A percentile compares a stretch with the other conserved stretches of the same genome.
These are phyloP conservation scores for Kurtzmaniella natalensis DNA, from an alignment of 1,139 yeast species.

Conservation along the genomic window DNA sequence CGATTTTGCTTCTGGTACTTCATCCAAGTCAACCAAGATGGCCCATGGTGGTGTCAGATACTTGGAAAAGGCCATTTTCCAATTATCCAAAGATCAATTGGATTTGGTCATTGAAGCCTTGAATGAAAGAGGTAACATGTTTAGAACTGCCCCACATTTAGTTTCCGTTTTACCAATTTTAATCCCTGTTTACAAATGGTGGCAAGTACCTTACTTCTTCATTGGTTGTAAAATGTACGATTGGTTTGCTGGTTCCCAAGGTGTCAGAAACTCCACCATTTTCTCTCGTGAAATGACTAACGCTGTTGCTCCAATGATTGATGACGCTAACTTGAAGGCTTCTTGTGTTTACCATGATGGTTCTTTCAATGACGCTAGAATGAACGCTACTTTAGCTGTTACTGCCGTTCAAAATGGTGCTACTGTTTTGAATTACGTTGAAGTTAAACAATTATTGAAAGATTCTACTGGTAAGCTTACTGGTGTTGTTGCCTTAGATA, in stretches of 20 bases:
- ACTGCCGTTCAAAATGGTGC: conserved; percentile 89
- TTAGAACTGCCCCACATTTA: conserved; percentile 91
- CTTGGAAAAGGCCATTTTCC: conserved; percentile 91
- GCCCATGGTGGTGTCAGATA: conserved; percentile 98
- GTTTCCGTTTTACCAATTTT: conserved; percentile 84
- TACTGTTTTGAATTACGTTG: conserved; percentile 81
- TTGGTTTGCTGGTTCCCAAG: conserved; percentile 86
- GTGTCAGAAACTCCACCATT: conserved; percentile 74
- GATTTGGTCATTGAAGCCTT: conserved; percentile 92
- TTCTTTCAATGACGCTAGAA: conserved; percentile 86
- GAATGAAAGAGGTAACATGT: conserved; percentile 84
- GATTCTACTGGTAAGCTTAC: conserved; percentile 52
- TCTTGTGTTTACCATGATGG: conserved; percentile 95
- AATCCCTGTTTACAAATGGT: conserved; percentile 92
- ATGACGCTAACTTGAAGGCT: conserved; percentile 75
- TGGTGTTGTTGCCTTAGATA: conserved; percentile 76
- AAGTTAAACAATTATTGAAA: conserved; percentile 73
- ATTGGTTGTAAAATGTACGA: conserved; percentile 91
- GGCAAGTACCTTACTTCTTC: conserved; percentile 95
- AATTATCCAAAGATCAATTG: conserved; percentile 84
- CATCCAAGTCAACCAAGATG: conserved; percentile 93
- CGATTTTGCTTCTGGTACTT: conserved; percentile 90
- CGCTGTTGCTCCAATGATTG: conserved; percentile 85
- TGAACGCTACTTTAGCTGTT: conserved; percentile 80
- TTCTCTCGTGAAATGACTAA: conserved; percentile 64